phyloP scores from a whole-genome alignment of 2,329 filamentous ascomycete genomes.

The Claviceps maximensis region DNA sequence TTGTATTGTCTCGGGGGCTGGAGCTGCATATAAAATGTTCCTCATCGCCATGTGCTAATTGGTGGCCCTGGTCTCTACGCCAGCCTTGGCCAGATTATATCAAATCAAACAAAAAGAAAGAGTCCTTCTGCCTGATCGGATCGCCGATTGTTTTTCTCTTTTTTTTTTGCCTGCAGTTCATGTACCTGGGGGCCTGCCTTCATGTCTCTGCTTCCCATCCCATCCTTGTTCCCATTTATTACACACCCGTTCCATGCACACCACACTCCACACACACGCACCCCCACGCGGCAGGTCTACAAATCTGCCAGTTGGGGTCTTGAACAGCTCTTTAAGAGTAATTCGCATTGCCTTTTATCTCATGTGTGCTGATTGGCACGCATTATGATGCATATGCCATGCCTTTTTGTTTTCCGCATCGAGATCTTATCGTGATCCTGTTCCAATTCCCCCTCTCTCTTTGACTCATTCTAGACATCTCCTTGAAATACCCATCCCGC shows the following conservation, averaged over 20 bases:
- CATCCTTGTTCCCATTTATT: background rate
- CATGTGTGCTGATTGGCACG: background rate
- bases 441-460: background rate
- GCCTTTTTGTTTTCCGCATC: too few species aligned
- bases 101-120: background rate
- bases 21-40: background rate
- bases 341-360: background rate
- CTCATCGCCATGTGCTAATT: background rate
- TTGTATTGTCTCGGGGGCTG: background rate
- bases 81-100: too few species aligned
- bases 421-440: background rate
- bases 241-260: background rate
- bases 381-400: background rate
- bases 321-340: background rate
- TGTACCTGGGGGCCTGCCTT: background rate
- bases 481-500: background rate
- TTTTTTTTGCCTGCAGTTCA: background rate
- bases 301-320: slow-evolving; percentile 1
- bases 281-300: slow-evolving; percentile 1
- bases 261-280: background rate
- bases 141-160: background rate
- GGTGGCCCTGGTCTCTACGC: too few species aligned
- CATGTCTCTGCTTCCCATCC: background rate
- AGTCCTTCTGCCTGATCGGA: background rate
- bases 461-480: background rate